Base-by-base conservation (phyloP, 768 basidiomycete species). In the Pisolithus orientalis region DNA sequence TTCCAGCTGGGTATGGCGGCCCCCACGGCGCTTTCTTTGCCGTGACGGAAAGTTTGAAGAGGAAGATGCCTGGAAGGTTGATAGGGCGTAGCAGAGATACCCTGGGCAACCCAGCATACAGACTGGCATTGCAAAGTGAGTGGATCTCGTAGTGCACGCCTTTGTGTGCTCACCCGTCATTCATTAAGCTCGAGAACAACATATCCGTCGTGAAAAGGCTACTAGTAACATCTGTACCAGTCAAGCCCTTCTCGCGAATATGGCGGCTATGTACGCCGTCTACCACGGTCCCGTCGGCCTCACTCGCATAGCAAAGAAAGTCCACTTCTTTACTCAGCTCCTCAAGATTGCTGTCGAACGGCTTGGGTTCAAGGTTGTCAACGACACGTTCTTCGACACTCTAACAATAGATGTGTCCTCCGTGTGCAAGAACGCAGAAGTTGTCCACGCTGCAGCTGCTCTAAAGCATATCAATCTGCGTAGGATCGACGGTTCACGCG, bases 211-310 rank as follows among this genome's bases (percentile, higher is more conserved):
- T 21, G 95, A 99, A 68, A 97, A 94, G 73, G 95, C 96, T 0
- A 99, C 96, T 4, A 94, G 90, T 64, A 98, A 98, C 65, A 96
- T 99, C 53, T 99, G 96, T 66, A 99, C 96, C 6, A 91, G 90
- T 59, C 94, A 99, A 71, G 96, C 93, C 0, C 82, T 99, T 16
- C 87, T 99, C 27, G 96, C 96, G 17, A 99, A 99, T 71, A 97
- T 97, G 92, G 92, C 96, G 17, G 94, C 94, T 34, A 97, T 99
- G 95, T 94, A 93, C 64, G 94, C 94, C 6, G 83, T 97, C 21
- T 98, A 96, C 67, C 96, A 99, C 63, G 96, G 96, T 10, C 89
- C 96, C 0, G 77, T 75, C 42, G 94, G 94, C 52, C 77, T 99
- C 28, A 74, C 76, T 53, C 82, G 82, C 44, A 97, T 98, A 57